Conservation (phyloP, 306 rosid genomes). For the Cyclanthera cordifolia region DNA sequence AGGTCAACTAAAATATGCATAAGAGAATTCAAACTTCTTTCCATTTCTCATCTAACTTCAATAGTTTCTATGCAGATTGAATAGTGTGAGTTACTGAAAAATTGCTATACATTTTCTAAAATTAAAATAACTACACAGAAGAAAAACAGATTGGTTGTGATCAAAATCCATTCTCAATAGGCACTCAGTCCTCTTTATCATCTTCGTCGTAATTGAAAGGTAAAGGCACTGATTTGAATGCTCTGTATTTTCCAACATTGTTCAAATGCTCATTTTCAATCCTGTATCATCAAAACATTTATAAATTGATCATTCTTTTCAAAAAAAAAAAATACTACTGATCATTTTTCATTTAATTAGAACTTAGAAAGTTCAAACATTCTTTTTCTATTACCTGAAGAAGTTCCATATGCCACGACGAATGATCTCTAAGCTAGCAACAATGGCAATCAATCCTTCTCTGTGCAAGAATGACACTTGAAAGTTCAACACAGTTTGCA, state of each 20-base stretch:
- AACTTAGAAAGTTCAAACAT: not conserved
- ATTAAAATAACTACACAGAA: not conserved
- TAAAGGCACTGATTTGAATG: slow-evolving; percentile 8
- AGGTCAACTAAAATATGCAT: not conserved
- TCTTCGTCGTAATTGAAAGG: slow-evolving; percentile 14
- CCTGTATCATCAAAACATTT: slow-evolving; percentile 1
- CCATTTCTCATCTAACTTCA: not conserved
- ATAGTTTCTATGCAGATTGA: not conserved
- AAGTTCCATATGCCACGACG: slow-evolving; percentile 70
- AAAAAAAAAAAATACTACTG: not conserved
- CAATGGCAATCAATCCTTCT: slow-evolving; percentile 27
- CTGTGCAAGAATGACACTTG: slow-evolving; percentile 25
- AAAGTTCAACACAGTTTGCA: slow-evolving; percentile 40
- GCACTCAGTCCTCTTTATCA: not conserved
- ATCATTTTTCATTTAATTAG: not conserved
- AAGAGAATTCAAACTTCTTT: not conserved
- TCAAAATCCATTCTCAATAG: not conserved
- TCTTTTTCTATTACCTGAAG: slow-evolving; percentile 35
- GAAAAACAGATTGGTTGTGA: too few species aligned
- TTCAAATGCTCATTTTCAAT: slow-evolving; percentile 12
- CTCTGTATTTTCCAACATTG: slow-evolving; percentile 10
- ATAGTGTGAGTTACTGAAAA: not conserved
- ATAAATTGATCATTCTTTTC: too few species aligned
- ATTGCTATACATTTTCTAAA: not conserved
- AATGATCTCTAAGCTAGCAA: slow-evolving; percentile 51